These are phyloP conservation scores for Trebouxia sp. DNA, from an alignment of 139 green algal species.

Conservation along the genomic window DNA sequence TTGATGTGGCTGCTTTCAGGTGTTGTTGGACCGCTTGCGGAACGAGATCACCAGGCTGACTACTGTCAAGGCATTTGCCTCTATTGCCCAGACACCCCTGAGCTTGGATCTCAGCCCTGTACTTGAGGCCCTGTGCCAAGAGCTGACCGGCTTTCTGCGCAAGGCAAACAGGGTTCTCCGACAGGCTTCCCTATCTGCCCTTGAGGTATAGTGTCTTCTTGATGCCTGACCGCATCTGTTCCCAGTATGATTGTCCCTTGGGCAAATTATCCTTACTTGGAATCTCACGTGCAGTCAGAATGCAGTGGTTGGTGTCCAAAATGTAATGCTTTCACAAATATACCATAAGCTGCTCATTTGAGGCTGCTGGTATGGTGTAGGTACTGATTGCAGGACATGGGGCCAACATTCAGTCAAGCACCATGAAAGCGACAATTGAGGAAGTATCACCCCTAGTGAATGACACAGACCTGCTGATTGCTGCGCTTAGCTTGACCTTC, in stretches of 20 bases:
- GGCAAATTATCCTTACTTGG: no score
- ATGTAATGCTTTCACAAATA: no score
- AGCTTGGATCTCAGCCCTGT: conserved; percentile 52
- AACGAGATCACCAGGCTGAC: conserved; percentile 92
- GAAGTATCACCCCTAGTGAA: conserved; percentile 64
- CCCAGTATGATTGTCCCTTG: neutral
- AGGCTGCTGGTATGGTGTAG: no score
- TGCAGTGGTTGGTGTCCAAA: no score
- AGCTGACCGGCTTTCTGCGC: conserved; percentile 89
- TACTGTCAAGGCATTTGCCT: conserved; percentile 78
- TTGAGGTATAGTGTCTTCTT: conserved; percentile 49
- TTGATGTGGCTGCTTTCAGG: conserved; percentile 47
- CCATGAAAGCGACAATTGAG: conserved; percentile 39
- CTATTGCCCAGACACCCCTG: conserved; percentile 68
- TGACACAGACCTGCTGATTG: conserved; percentile 81
- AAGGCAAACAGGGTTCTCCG: conserved; percentile 89
- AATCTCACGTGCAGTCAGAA: no score
- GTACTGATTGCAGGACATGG: conserved; percentile 57
- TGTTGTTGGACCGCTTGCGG: conserved; percentile 86
- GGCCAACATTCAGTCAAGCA: conserved; percentile 26
- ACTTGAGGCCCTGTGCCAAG: conserved; percentile 50
- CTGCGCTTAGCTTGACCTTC: conserved; percentile 70
- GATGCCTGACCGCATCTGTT: neutral
- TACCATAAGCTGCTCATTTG: no score
- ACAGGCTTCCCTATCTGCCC: conserved; percentile 69